Percentiles rank a stretch among this genome's conserved stretches.
These are phyloP conservation scores for Marchantia paleacea DNA, from an alignment of 225 moss, liverwort and hornwort species.

Conservation along the genomic window DNA sequence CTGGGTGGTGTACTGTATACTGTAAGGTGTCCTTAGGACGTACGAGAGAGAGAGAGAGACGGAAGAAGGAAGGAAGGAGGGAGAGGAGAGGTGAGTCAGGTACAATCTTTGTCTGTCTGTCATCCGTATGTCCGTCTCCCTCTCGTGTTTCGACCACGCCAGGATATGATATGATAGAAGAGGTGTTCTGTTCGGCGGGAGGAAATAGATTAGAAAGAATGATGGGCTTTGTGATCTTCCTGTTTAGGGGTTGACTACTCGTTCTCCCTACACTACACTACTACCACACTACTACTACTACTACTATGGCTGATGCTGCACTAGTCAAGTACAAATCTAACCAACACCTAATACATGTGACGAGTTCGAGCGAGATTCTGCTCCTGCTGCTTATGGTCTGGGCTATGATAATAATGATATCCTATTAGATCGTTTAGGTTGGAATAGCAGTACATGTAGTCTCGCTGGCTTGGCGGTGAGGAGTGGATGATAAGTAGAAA, in stretches of 20 bases:
- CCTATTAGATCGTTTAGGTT: neutral
- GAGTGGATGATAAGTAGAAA: neutral
- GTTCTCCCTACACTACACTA: neutral
- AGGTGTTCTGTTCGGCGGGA: neutral
- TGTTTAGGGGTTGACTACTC: neutral
- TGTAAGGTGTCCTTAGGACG: too few relatives aligned
- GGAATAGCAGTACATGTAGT: neutral
- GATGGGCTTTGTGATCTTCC: neutral
- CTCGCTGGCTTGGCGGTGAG: neutral
- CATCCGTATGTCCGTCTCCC: neutral
- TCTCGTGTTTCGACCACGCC: slow-evolving; percentile 7
- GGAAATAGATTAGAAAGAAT: neutral
- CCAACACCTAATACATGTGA: too few relatives aligned
- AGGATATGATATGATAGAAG: neutral
- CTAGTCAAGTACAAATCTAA: too few relatives aligned
- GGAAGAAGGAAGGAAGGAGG: too few relatives aligned
- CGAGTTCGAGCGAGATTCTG: neutral
- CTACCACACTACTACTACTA: neutral
- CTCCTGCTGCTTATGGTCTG: neutral
- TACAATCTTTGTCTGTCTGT: neutral
- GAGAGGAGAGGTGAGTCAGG: too few relatives aligned
- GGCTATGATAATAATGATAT: neutral
- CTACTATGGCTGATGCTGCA: neutral
- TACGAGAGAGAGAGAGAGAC: too few relatives aligned
- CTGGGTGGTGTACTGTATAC: too few relatives aligned